Percentiles rank a stretch among this genome's conserved stretches.
Evolutionary conservation across 2,329 filamentous ascomycete genomes (phyloP).

Genomic region (Cadophora sp.): DNA sequence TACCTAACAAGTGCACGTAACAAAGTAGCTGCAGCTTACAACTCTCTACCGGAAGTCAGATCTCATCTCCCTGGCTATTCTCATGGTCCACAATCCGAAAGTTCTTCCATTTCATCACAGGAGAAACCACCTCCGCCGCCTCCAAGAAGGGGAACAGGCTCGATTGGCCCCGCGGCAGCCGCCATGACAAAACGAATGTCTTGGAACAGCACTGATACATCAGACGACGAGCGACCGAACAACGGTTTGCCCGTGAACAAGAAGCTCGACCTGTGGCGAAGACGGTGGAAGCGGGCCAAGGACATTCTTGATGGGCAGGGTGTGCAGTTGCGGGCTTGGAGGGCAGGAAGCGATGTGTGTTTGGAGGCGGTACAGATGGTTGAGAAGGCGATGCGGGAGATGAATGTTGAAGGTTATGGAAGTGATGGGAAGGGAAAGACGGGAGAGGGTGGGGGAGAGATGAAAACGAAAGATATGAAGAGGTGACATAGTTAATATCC

Average conservation of each 20-base stretch:
- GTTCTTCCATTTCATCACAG: conserved; percentile 19
- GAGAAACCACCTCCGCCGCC: conserved; percentile 35
- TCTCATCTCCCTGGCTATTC: conserved; percentile 40
- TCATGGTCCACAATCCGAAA: conserved; percentile 19
- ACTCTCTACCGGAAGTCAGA: conserved; percentile 42
- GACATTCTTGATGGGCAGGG: conserved; percentile 66
- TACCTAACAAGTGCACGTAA: conserved; percentile 41
- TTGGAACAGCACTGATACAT: conserved; percentile 37
- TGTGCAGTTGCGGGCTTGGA: conserved; percentile 76
- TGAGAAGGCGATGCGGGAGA: conserved; percentile 56
- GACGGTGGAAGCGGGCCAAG: conserved; percentile 70
- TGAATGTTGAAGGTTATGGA: conserved; percentile 47
- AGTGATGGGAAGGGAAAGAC: conserved; percentile 38
- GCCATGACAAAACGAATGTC: conserved; percentile 32
- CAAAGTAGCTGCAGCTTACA: conserved; percentile 43
- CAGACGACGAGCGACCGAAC: conserved; percentile 40
- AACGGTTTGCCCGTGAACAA: conserved; percentile 56
- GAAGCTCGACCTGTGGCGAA: conserved; percentile 75
- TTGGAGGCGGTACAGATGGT: conserved; percentile 71
- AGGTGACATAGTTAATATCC: conserved; percentile 16
- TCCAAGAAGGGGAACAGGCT: conserved; percentile 30
- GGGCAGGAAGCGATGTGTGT: conserved; percentile 72
- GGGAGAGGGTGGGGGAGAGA: conserved; percentile 41
- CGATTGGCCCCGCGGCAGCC: conserved; percentile 12
- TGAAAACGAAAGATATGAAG: conserved; percentile 45